Conservation (phyloP, 805 yeast species). For the Pichia rugopelliculosa region DNA sequence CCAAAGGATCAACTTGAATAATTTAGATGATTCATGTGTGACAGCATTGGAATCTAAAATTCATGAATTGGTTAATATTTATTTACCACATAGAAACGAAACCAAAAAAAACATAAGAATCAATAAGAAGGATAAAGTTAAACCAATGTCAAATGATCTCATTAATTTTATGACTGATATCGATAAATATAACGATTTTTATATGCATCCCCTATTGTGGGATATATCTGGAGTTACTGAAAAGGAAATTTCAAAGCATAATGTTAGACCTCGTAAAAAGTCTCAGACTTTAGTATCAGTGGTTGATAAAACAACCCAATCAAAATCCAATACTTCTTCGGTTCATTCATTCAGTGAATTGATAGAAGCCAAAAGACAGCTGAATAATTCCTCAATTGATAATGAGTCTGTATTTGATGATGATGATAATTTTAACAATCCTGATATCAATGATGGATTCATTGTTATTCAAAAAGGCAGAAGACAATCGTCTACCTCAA, state of each 20-base stretch:
- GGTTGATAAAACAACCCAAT: neutral
- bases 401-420: slow-evolving; percentile 18
- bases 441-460: slow-evolving; percentile 26
- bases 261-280: neutral
- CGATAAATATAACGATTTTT: slow-evolving; percentile 33
- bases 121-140: neutral
- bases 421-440: slow-evolving; percentile 15
- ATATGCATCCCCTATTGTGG: slow-evolving; percentile 30
- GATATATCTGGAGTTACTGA: slow-evolving; percentile 21
- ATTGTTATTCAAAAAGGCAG: slow-evolving; percentile 29
- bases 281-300: neutral
- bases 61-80: slow-evolving; percentile 26
- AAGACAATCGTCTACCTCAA: slow-evolving; percentile 18
- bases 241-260: slow-evolving; percentile 7
- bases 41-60: slow-evolving; percentile 2
- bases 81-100: slow-evolving; percentile 7
- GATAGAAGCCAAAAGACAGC: neutral
- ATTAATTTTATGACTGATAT: slow-evolving; percentile 30
- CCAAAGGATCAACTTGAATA: slow-evolving; percentile 18
- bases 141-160: slow-evolving; percentile 14
- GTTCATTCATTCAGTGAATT: neutral
- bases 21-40: slow-evolving; percentile 5
- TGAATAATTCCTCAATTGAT: neutral
- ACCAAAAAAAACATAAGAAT: neutral
- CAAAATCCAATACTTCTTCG: neutral